Evolutionary conservation across 83 land plant genomes (phyloP).

Genomic region (Diphasiastrum complanatum): DNA sequence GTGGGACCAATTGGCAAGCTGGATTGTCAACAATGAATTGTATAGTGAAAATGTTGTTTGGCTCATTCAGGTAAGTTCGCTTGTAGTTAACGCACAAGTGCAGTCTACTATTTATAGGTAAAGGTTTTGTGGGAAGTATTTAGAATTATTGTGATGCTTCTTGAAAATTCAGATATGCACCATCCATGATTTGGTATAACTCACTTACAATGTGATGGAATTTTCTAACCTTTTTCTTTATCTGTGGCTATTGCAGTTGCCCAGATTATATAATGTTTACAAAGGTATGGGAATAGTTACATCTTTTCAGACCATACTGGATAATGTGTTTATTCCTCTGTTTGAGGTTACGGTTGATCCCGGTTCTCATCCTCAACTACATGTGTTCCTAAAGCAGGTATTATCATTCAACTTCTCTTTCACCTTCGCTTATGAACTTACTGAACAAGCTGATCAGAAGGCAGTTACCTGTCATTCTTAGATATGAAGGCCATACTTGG

Average conservation of each 20-base stretch:
- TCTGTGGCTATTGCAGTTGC: constrained; percentile 49
- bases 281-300: constrained; percentile 96
- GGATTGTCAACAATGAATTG: constrained; percentile 90
- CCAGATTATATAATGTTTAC: constrained; percentile 86
- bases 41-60: constrained; percentile 98
- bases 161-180: neutral
- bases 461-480: too few species aligned
- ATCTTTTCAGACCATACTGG: constrained; percentile 83
- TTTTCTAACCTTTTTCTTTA: constrained; percentile 1
- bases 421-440: too few species aligned
- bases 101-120: too few species aligned
- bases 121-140: neutral
- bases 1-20: constrained; percentile 98
- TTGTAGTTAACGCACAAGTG: too few species aligned
- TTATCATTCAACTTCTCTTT: constrained; percentile 5
- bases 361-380: constrained; percentile 93
- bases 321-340: constrained; percentile 84
- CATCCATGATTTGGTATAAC: neutral
- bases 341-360: constrained; percentile 98
- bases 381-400: constrained; percentile 87
- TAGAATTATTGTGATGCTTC: neutral
- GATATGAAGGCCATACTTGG: too few species aligned
- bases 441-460: too few species aligned
- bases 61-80: constrained; percentile 89
- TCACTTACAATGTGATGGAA: neutral